These are phyloP conservation scores for Plectranthus barbatus DNA, from an alignment of 257 asterid genomes.

Conservation along the genomic window DNA sequence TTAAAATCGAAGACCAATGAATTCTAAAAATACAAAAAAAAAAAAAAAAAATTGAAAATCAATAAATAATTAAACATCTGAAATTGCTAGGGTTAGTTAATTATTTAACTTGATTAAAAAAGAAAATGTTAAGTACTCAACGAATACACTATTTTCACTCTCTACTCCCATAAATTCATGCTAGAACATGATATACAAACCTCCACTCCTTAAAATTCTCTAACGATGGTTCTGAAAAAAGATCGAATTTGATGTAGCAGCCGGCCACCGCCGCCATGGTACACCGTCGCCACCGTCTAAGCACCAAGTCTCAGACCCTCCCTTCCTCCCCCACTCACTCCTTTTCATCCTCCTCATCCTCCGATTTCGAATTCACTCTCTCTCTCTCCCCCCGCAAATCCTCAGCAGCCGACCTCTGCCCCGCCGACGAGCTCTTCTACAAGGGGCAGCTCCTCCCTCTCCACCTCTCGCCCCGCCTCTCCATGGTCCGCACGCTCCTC, in stretches of 20 bases:
- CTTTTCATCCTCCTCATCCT: slow-evolving; percentile 46
- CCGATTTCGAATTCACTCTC: no score
- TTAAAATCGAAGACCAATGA: no score
- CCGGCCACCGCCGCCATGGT: slow-evolving; percentile 35
- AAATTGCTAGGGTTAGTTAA: background rate
- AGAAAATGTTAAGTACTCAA: background rate
- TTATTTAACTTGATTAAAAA: no score
- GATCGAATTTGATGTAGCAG: slow-evolving; percentile 13
- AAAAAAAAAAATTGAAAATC: no score
- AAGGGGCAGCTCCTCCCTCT: slow-evolving; percentile 86
- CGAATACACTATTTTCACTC: background rate
- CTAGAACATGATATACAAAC: background rate
- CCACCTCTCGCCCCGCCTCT: no score
- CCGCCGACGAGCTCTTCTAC: slow-evolving; percentile 95
- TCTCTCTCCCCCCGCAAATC: no score
- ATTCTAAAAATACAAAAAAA: no score
- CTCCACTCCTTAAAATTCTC: background rate
- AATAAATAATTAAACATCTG: background rate
- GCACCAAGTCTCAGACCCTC: slow-evolving; percentile 63
- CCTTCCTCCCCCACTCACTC: slow-evolving; percentile 92
- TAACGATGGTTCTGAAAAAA: no score
- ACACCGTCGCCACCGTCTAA: slow-evolving; percentile 31
- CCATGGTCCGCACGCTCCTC: no score
- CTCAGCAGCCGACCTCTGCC: slow-evolving; percentile 51
- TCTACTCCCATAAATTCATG: slow-evolving; percentile 9